Conservation (phyloP, 2,329 filamentous ascomycete genomes). For the Nigrograna mackinnonii region DNA sequence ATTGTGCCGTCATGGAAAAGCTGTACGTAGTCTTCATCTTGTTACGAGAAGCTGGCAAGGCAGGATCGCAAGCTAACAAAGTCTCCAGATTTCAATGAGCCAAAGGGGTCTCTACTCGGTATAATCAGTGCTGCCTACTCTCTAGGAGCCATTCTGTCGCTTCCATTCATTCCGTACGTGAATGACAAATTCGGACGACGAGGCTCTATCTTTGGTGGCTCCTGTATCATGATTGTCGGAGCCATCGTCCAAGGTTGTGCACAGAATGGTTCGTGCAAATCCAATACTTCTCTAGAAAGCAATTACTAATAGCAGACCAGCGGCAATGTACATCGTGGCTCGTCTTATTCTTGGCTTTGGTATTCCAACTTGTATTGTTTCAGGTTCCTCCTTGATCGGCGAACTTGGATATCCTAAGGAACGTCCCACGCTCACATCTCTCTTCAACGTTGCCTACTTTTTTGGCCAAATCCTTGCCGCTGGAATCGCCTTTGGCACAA, state of each 20-base stretch:
- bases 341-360: conserved; percentile 68
- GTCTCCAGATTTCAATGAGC: conserved; percentile 21
- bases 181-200: conserved; percentile 46
- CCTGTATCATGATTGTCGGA: conserved; percentile 46
- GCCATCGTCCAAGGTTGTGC: conserved; percentile 26
- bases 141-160: conserved; percentile 38
- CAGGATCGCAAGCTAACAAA: neutral
- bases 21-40: conserved; percentile 10
- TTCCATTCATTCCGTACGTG: conserved; percentile 32
- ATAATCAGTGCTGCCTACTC: conserved; percentile 46
- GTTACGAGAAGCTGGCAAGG: neutral
- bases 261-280: conserved; percentile 11
- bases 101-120: conserved; percentile 36
- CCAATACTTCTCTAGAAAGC: neutral
- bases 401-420: conserved; percentile 66
- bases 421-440: conserved; percentile 63
- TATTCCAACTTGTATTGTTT: conserved; percentile 64
- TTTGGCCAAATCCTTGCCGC: conserved; percentile 58
- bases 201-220: conserved; percentile 41
- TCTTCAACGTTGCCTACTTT: conserved; percentile 71
- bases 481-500: conserved; percentile 65
- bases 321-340: conserved; percentile 58
- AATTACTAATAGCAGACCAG: conserved; percentile 5
- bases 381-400: conserved; percentile 63
- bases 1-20: conserved; percentile 18